Evolutionary conservation across 1,139 yeast genomes (phyloP).

Genomic region (Magnusiomyces paraingens): DNA sequence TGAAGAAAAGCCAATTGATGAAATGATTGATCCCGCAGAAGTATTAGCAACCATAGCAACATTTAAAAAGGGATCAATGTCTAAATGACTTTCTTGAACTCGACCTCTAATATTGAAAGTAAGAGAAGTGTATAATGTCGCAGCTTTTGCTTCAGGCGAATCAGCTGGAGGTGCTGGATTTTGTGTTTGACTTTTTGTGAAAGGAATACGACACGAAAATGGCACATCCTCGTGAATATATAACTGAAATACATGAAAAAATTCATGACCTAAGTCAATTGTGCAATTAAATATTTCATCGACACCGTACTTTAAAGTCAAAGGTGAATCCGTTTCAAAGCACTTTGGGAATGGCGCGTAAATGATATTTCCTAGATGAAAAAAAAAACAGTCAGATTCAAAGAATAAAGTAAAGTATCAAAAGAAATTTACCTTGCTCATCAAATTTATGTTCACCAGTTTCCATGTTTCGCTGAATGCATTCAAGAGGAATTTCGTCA

Average conservation of each 20-base stretch:
- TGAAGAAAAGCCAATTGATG: constrained; percentile 58
- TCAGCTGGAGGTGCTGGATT: constrained; percentile 6
- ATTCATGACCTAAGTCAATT: constrained; percentile 55
- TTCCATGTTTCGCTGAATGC: constrained; percentile 63
- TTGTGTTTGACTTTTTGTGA: constrained; percentile 35
- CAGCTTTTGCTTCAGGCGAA: background rate
- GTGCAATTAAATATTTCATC: constrained; percentile 57
- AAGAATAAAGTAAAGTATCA: background rate
- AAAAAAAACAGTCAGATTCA: background rate
- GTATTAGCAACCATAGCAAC: constrained; percentile 37
- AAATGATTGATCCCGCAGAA: constrained; percentile 37
- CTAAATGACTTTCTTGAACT: constrained; percentile 62
- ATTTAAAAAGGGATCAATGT: constrained; percentile 56
- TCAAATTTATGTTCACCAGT: constrained; percentile 72
- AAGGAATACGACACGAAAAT: constrained; percentile 53
- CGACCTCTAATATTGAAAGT: constrained; percentile 63
- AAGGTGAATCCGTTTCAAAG: constrained; percentile 56
- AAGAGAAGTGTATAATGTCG: constrained; percentile 42
- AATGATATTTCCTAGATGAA: constrained; percentile 39
- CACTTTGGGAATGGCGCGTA: constrained; percentile 58
- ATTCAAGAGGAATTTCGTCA: constrained; percentile 47
- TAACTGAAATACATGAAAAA: constrained; percentile 65
- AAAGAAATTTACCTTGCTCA: constrained; percentile 34
- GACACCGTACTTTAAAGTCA: constrained; percentile 46
- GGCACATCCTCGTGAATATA: constrained; percentile 76